A percentile compares a stretch with the other conserved stretches of the same genome.
Conservation (phyloP, 805 yeast species). For the Cyberlindnera subsufficiens region DNA sequence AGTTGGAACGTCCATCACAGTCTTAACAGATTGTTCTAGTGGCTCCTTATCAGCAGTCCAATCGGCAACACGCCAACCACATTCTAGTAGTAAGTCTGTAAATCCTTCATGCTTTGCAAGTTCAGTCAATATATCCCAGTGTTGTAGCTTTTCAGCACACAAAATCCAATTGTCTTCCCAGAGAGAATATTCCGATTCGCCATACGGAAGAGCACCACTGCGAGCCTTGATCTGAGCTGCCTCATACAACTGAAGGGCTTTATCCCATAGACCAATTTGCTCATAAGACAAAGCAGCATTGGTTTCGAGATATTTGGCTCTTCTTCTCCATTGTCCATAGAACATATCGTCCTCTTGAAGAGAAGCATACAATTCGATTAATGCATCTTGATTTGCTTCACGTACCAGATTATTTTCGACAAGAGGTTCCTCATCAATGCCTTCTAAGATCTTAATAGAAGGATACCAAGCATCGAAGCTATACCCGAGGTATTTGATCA, state of each 20-base stretch:
- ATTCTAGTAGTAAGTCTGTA: conserved; percentile 89
- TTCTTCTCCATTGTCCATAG: conserved; percentile 95
- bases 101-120: conserved; percentile 97
- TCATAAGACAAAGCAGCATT: conserved; percentile 90
- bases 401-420: conserved; percentile 69
- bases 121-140: conserved; percentile 96
- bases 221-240: conserved; percentile 95
- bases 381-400: conserved; percentile 85
- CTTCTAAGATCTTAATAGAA: conserved; percentile 78
- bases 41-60: conserved; percentile 96
- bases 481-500: conserved; percentile 80
- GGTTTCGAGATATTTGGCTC: conserved; percentile 92
- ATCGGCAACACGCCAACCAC: conserved; percentile 99
- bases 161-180: conserved; percentile 99
- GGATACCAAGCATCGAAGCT: conserved; percentile 91
- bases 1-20: conserved; percentile 98
- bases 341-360: conserved; percentile 95
- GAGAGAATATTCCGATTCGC: conserved; percentile 88
- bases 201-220: conserved; percentile 90
- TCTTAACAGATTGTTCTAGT: conserved; percentile 86
- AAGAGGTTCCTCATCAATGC: conserved; percentile 50
- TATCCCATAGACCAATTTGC: conserved; percentile 92
- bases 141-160: conserved; percentile 95
- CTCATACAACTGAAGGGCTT: conserved; percentile 90
- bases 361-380: conserved; percentile 81